Base-by-base conservation (phyloP, 1,139 yeast species). In the Lodderomyces parapsilosis region DNA sequence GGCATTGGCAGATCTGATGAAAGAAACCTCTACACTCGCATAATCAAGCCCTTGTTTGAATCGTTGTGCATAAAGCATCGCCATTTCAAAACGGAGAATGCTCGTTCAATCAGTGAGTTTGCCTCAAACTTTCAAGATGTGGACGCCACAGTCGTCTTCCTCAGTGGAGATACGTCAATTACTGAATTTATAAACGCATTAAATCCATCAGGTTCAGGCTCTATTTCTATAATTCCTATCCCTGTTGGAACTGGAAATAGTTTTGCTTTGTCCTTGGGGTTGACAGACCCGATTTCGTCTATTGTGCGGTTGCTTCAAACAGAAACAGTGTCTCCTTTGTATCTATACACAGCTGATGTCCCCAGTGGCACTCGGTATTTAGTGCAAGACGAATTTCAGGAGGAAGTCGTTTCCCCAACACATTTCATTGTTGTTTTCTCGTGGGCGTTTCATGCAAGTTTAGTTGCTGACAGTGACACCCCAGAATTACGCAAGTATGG, bases 241-340 rank as follows among this genome's bases (percentile, higher is more conserved):
- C 96, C 97, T 0, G 72, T 82, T 43, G 98, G 98, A 1, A 84
- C 96, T 0, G 97, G 96, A 0, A 90, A 90, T 57, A 90, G 96
- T 7, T 66, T 88, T 43, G 78, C 89, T 1, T 74, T 78, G 15
- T 83, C 96, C 0, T 54, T 83, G 8, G 81, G 80, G 1, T 55
- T 80, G 14, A 49, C 52, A 0, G 54, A 56, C 11, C 68, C 68
- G 22, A 62, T 74, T 2, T 55, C 71, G 4, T 66, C 69, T 0
- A 68, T 85, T 1, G 57, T 71, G 4, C 63, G 66, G 27, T 63
- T 78, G 5, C 56, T 85, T 10, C 63, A 73, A 3, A 46, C 51
- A 1, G 27, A 31, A 3, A 30, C 24, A 10, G 39, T 38, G 9
- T 33, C 43, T 10, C 79, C 80, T 0, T 60, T 90, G 31, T 77